Base-by-base conservation (phyloP, 2,329 filamentous ascomycete species). In the Ascochyta koolunga region DNA sequence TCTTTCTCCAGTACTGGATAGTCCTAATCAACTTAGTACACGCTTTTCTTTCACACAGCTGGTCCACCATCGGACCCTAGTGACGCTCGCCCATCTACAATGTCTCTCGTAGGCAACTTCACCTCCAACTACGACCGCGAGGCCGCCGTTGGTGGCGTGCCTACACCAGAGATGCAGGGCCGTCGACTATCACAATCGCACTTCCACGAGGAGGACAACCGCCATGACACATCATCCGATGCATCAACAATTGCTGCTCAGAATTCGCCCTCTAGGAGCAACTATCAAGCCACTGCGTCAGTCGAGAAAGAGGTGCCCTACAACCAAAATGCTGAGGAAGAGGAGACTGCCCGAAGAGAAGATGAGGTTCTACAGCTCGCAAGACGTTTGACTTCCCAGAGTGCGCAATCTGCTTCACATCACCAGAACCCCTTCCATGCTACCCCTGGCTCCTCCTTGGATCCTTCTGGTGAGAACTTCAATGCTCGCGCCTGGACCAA, bases 401-500 rank as follows among this genome's bases (percentile, higher is more conserved):
- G 75, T 29, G 69, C 65, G 5, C 75, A 68, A 58, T 76, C 74
- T 3, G 67, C 76, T 4, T 65, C 70, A n/a, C 47, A 56, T 25
- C 66, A 71, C 40, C 68, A 71, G 55, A 76, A 75, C 42, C 71
- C 71, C 0, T 76, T 75, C 60, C 54, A 67, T 47, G 76, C 78
- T 11, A 67, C 73, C 24, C 61, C 75, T 25, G 76, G 72, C 50
- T 79, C 78, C 1, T 64, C 72, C 9, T 65, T 81, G n/a, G 78
- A 82, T 53, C 79, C 80, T 16, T 65, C 73, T 60, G 75, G 77
- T 41, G 64, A 73, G 2, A 74, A 81, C 62, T 82, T 82, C 74
- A 77, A 75, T 38, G 77, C 79, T 18, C 69, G 79, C 29, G 70
- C 75, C 58, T 82, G 79, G 79, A 77, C 78, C 37, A 80, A 79